Percentiles rank a stretch among this genome's conserved stretches.
These are phyloP conservation scores for Candida ipomoeae DNA, from an alignment of 805 yeast species.

Conservation along the genomic window DNA sequence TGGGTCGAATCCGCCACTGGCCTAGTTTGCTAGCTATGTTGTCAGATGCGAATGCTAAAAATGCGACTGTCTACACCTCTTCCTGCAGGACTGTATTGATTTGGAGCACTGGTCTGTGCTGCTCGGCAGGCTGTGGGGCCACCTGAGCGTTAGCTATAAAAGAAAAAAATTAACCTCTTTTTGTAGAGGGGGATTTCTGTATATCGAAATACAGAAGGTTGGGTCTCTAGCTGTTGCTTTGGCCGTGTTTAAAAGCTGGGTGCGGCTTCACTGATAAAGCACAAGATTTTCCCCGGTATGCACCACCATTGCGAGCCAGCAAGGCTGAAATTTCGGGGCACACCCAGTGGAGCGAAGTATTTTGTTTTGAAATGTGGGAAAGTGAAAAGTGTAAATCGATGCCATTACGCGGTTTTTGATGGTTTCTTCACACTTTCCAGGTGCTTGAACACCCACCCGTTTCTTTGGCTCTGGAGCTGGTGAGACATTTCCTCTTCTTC, in stretches of 20 bases:
- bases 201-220: background rate
- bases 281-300: background rate
- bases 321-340: background rate
- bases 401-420: background rate
- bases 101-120: background rate
- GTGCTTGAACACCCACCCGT: conserved; percentile 31
- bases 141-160: background rate
- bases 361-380: too few species aligned
- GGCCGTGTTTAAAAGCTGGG: background rate
- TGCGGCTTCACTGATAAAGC: conserved; percentile 1
- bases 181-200: background rate
- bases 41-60: conserved; percentile 1
- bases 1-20: background rate
- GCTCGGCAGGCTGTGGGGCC: background rate
- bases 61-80: background rate
- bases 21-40: background rate
- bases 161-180: background rate
- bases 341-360: too few species aligned
- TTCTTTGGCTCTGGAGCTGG: conserved; percentile 16
- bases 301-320: background rate
- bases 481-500: conserved; percentile 19
- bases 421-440: background rate
- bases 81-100: background rate
- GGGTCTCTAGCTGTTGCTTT: background rate
- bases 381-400: background rate